Base-by-base conservation (phyloP, 2,329 filamentous ascomycete species). In the Talaromyces sp. region DNA sequence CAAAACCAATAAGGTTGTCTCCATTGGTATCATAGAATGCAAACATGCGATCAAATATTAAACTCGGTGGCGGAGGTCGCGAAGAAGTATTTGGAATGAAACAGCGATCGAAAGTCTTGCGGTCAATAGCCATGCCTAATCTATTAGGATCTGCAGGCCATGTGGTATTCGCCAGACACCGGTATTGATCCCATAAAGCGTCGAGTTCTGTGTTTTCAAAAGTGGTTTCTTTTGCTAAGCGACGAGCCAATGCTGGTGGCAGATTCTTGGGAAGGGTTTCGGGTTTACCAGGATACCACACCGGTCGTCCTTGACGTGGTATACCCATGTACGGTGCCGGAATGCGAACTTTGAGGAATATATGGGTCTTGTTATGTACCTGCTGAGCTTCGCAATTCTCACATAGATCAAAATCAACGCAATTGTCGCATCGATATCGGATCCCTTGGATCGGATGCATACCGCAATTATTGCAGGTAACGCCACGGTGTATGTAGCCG, bases 41-140 rank as follows among this genome's bases (percentile, higher is more conserved):
- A 78, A 98, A 99, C 86, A 97, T 95, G 70, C 95, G 90, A 75
- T 99, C 94, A 73, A 96, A 95, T 66, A 99, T 91, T 14, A 97
- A 86, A 74, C 96, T 97, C 1, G 94, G 92, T 0, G 90, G 85
- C 11, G 90, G 87, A 63, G 92, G 89, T 37, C 89, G 86, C 65
- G 88, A 86, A n/a, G 90, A 90, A 14, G 90, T 91, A n/a, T 90
- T 90, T 3, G 92, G 92, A 8, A 96, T 89, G 66, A 98, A 88
- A 70, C 93, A 96, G 57, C 91, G 88, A 74, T 97, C 92, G 78
- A 99, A 99, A 0, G 92, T 96, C 76, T 90, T 90, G 67, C 93
- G 88, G 74, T 98, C 93, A 82, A 98, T 96, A 39, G 93, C 95
- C 70, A 94, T 84, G 63, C 86, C 83, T 49, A 97, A 84, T 24